These are phyloP conservation scores for Nepenthes mirabilis DNA, from an alignment of 148 eudicot species.

Conservation along the genomic window DNA sequence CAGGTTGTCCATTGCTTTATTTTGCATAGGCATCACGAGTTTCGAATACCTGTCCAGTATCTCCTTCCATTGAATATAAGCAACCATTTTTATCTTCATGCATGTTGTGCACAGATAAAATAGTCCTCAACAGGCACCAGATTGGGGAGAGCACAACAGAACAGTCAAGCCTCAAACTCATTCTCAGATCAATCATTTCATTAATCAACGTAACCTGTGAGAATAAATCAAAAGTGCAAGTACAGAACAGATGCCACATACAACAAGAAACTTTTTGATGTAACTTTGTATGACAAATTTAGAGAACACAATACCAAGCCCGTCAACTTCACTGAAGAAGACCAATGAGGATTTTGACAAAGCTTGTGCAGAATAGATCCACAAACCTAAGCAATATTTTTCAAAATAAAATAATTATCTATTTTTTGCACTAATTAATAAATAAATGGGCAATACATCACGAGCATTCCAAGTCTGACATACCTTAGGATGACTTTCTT, in stretches of 20 bases:
- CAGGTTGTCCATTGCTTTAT: neutral
- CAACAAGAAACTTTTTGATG: neutral
- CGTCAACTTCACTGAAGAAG: constrained; percentile 41
- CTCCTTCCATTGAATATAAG: constrained; percentile 18
- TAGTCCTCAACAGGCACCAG: constrained; percentile 30
- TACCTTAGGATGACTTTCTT: constrained; percentile 63
- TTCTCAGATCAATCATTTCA: constrained; percentile 32
- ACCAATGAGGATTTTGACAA: constrained; percentile 68
- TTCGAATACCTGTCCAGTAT: constrained; percentile 48
- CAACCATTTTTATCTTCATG: constrained; percentile 18
- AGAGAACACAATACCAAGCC: constrained; percentile 41
- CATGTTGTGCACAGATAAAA: constrained; percentile 24
- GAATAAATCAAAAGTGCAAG: neutral
- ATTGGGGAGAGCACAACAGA: constrained; percentile 37
- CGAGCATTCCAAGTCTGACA: neutral
- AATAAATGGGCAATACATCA: neutral
- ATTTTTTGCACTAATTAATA: neutral
- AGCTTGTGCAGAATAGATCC: constrained; percentile 44
- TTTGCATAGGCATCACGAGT: neutral
- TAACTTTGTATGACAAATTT: neutral
- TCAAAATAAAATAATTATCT: neutral
- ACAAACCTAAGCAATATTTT: constrained; percentile 32
- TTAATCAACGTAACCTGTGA: constrained; percentile 49
- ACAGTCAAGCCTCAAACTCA: constrained; percentile 35
- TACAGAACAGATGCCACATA: neutral